Evolutionary conservation across 352 stramenopile genomes (phyloP), one percentile per base, ranked within the genome.

Genomic region (Elongisporangium undulatum): DNA sequence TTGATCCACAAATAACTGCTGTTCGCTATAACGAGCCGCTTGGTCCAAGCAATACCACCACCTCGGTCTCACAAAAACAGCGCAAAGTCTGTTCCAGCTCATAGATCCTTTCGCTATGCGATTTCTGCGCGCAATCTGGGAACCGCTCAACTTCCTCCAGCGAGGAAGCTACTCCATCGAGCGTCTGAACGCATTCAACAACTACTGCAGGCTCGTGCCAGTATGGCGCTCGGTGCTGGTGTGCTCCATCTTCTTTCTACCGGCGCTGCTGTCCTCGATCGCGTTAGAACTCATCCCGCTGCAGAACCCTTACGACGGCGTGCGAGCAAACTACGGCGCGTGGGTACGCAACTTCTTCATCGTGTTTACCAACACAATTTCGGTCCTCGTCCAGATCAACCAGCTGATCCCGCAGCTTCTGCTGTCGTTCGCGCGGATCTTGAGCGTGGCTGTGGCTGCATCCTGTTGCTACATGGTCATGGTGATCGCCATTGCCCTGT

Each of bases 241-340:
- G 8, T 62, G 53, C 4, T 8, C 38, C 0, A 9, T 63, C 6
- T 53, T 57, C 0, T 49, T 59, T 4, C 9, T 76, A 3, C 64
- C 67, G 1, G 55, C 66, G 5, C 60, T 76, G 16, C 3, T 56
- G 0, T 15, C 59, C 0, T 41, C 62, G 0, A 53, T 64, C 3
- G 20, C 63, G 10, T n/a, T 77, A 0, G 66, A 80, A 16, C 63
- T 50, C 10, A 69, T 80, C 0, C 72, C 72, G 3, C 52, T 80
- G 3, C 34, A 17, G 26, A 13, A 23, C 4, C 53, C 24, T 0
- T 19, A n/a, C 10, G 58, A 61, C 4, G 58, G 68, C 2, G 69
- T 58, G 56, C 49, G 54, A 56, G 59, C 52, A 0, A 77, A 77
- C 48, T 70, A 64, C 55, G 49, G 49, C 3, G 59, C 71, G 20